Conservation (phyloP, 2,329 filamentous ascomycete genomes). For the Ilyonectria mors-panacis region DNA sequence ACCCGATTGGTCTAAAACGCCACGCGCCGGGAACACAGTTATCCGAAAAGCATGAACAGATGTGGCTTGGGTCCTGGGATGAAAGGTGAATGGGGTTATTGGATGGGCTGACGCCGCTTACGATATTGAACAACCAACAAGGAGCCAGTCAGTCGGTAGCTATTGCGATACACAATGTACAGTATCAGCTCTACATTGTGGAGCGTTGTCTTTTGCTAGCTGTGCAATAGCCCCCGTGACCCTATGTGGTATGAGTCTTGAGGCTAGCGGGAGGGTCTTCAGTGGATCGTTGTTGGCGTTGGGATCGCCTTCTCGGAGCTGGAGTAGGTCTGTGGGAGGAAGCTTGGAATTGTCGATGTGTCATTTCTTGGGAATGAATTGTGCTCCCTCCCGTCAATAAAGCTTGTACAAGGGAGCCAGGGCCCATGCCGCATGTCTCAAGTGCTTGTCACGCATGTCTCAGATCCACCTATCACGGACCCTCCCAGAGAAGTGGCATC, state of each 20-base stretch:
- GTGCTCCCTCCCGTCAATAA: too few species aligned
- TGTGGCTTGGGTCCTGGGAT: neutral
- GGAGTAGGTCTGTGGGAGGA: neutral
- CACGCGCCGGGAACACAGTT: neutral
- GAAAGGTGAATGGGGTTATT: neutral
- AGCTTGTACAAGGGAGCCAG: too few species aligned
- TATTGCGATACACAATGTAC: too few species aligned
- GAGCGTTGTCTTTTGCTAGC: too few species aligned
- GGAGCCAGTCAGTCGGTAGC: neutral
- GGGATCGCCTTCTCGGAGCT: neutral
- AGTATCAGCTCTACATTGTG: too few species aligned
- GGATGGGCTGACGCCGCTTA: neutral
- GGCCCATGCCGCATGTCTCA: neutral
- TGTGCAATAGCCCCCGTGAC: neutral
- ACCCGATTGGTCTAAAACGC: neutral
- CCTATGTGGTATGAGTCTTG: neutral
- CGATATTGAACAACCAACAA: neutral
- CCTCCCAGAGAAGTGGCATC: neutral
- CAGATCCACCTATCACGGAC: neutral
- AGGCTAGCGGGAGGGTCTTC: neutral
- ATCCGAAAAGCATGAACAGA: neutral
- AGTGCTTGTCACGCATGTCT: neutral
- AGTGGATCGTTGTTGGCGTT: neutral
- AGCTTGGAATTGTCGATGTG: too few species aligned
- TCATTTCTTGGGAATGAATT: too few species aligned